Evolutionary conservation across 805 yeast genomes (phyloP).

Genomic region (Wickerhamomyces hampshirensis): DNA sequence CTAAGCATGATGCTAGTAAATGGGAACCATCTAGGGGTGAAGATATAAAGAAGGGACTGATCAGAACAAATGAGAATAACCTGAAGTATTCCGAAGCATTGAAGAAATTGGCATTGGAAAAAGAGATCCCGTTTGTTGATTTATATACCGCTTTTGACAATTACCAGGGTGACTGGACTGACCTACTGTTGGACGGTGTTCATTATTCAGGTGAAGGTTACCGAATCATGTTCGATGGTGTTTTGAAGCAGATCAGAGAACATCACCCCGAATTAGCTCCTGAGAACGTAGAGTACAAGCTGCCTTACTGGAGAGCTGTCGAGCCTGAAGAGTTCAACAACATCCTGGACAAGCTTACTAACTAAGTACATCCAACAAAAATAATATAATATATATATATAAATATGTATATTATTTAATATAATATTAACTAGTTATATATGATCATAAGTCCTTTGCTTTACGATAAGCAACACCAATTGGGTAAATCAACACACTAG

Average conservation of each 20-base stretch:
- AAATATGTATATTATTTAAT: no score
- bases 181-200: conserved; percentile 48
- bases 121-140: conserved; percentile 55
- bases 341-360: conserved; percentile 2
- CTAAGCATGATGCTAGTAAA: conserved; percentile 40
- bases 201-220: conserved; percentile 58
- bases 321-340: conserved; percentile 13
- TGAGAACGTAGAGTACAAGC: conserved; percentile 30
- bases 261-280: conserved; percentile 47
- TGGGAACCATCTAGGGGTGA: conserved; percentile 33
- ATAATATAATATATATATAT: neutral
- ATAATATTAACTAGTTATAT: no score
- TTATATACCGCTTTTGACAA: conserved; percentile 41
- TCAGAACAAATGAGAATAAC: conserved; percentile 42
- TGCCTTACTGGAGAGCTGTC: conserved; percentile 40
- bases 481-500: conserved; percentile 55
- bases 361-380: no score
- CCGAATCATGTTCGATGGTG: conserved; percentile 39
- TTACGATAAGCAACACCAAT: conserved; percentile 41
- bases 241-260: conserved; percentile 33
- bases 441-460: conserved; percentile 28
- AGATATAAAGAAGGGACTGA: conserved; percentile 35
- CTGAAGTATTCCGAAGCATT: conserved; percentile 48
- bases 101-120: conserved; percentile 36
- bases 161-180: conserved; percentile 34